Base-by-base conservation (phyloP, 2,329 filamentous ascomycete species). In the Tothia fuscella region DNA sequence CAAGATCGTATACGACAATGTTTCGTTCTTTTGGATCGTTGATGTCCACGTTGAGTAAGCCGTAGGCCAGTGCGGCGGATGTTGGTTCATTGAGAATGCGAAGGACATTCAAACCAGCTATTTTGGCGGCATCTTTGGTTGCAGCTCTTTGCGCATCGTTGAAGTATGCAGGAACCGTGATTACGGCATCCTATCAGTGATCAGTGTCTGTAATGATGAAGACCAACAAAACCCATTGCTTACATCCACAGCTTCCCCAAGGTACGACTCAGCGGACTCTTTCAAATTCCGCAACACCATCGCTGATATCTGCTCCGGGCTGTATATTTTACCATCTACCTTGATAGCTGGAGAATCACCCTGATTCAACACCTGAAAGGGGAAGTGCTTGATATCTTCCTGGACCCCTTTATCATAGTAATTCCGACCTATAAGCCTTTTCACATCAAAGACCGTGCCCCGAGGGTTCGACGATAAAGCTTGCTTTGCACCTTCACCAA, bases 361-460 rank as follows among this genome's bases (percentile, higher is more conserved):
- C 33, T 43, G 25, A 9, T 40, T 38, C 5, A 40, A 17, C n/a
- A 43, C 41, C 22, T 24, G 34, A 22, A 41, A 43, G n/a, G 34
- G 34, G 17, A 39, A 43, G n/a, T 43, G 41, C 24, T 39, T 39
- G 13, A 43, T 31, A 17, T 41, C 17, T 14, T 13, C 13, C 34
- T 39, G 41, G 14, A 43, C 41, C 21, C 41, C 24, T 20, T 43
- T 38, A 24, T 91, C 84, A 38, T 68, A 67, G 64, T 72, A 88
- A 68, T 88, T 91, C 64, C 82, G 82, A 57, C 84, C 84, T 59
- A 91, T 88, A 56, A 91, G 66, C 61, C 84, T 84, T 71, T 89
- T 91, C 67, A 87, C 71, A 58, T 89, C 83, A 58, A 71, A 89
- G 60, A 89, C 74, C 41, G 83, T 89, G 58, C 80, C 76, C 53